These are phyloP conservation scores for Phytophthora tentaculata DNA, from an alignment of 352 stramenopile species.

Conservation along the genomic window DNA sequence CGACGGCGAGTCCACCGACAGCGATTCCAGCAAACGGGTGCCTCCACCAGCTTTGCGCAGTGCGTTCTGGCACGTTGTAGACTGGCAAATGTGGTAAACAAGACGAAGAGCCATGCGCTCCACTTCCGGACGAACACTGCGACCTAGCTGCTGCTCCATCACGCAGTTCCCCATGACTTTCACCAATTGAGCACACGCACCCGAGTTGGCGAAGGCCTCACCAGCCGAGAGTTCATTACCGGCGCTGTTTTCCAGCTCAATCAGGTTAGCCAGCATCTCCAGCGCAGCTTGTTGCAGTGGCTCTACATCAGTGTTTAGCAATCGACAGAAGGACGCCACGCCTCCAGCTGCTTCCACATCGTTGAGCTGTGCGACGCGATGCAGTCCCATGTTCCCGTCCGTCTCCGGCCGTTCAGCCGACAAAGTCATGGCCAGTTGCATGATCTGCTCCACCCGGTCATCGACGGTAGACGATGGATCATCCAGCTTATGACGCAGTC, in stretches of 20 bases:
- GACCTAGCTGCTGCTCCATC: constrained; percentile 59
- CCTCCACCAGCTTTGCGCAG: constrained; percentile 67
- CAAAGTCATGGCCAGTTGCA: constrained; percentile 64
- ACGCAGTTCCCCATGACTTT: constrained; percentile 67
- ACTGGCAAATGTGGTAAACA: constrained; percentile 80
- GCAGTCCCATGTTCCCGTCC: constrained; percentile 64
- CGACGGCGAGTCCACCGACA: constrained; percentile 55
- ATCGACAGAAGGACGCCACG: constrained; percentile 71
- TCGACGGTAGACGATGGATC: constrained; percentile 45
- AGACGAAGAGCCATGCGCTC: constrained; percentile 75
- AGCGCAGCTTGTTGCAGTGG: constrained; percentile 63
- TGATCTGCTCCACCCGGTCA: constrained; percentile 77
- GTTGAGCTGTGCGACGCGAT: constrained; percentile 84
- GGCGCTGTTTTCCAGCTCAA: constrained; percentile 76
- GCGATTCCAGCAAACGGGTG: constrained; percentile 58
- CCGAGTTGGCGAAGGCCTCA: constrained; percentile 71
- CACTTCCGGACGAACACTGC: constrained; percentile 54
- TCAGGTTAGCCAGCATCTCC: constrained; percentile 79
- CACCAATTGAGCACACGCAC: constrained; percentile 59
- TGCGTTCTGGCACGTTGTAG: constrained; percentile 64
- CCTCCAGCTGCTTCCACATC: constrained; percentile 84
- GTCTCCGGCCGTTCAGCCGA: constrained; percentile 69
- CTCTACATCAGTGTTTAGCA: constrained; percentile 62
- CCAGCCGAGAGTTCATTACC: constrained; percentile 69
- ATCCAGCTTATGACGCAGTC: constrained; percentile 60